phyloP scores from a whole-genome alignment of 331 rosid species.

The Malus hybrid region DNA sequence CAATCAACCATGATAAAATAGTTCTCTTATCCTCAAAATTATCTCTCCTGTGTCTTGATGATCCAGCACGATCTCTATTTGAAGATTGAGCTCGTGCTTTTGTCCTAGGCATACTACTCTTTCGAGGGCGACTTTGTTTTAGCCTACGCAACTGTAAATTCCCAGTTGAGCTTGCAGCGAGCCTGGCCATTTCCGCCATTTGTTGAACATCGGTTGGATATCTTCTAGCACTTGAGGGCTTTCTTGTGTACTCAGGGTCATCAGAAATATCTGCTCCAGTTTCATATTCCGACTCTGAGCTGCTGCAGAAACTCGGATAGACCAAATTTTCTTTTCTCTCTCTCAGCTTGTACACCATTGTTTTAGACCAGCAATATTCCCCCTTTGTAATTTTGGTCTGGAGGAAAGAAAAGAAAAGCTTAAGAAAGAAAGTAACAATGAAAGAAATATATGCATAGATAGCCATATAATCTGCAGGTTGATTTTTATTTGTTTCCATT shows the following conservation, averaged over 20 bases:
- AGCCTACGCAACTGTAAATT: neutral
- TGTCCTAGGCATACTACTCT: neutral
- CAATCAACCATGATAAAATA: constrained; percentile 15
- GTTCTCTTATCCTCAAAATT: neutral
- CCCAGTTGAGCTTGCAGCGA: neutral
- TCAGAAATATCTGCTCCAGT: constrained; percentile 9
- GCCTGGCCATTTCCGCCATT: neutral
- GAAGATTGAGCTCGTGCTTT: neutral
- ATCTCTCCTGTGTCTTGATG: too few relatives aligned
- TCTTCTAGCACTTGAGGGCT: neutral
- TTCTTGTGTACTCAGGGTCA: constrained; percentile 1
- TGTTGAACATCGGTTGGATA: neutral
- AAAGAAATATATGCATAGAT: neutral
- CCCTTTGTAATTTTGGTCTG: neutral
- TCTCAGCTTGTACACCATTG: constrained; percentile 19
- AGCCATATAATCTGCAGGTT: neutral
- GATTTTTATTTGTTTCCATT: neutral
- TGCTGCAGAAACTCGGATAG: neutral
- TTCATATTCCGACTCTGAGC: constrained; percentile 2
- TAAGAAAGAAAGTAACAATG: neutral
- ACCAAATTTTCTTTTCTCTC: neutral
- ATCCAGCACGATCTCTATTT: neutral
- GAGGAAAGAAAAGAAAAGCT: neutral
- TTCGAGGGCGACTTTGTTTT: neutral
- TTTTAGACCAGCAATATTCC: neutral